Evolutionary conservation across 805 yeast genomes (phyloP).

Genomic region (Jamesozyma spencerorum): DNA sequence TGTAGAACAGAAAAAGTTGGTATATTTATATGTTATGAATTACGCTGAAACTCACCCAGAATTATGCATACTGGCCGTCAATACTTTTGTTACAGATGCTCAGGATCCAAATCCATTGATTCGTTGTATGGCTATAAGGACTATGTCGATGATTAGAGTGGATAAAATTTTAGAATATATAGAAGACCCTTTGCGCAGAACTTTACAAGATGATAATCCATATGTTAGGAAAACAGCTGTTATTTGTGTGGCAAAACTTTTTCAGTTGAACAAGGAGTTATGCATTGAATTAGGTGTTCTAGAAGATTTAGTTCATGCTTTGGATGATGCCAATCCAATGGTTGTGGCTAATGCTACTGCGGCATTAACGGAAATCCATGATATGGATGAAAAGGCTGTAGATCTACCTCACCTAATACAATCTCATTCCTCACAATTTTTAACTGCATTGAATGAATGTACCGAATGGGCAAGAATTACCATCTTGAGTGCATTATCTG

Average conservation of each 20-base stretch:
- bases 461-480: constrained; percentile 98
- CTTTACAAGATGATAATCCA: constrained; percentile 87
- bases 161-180: constrained; percentile 92
- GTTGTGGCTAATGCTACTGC: constrained; percentile 92
- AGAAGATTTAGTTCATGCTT: constrained; percentile 51
- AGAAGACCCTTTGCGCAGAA: constrained; percentile 79
- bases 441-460: constrained; percentile 87
- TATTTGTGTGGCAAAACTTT: constrained; percentile 90
- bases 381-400: constrained; percentile 46
- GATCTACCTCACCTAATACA: constrained; percentile 33
- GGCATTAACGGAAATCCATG: constrained; percentile 75
- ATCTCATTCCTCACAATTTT: constrained; percentile 46
- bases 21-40: constrained; percentile 89
- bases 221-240: constrained; percentile 97
- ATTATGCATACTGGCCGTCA: constrained; percentile 88
- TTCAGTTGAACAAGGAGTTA: constrained; percentile 70
- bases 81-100: constrained; percentile 89
- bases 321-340: constrained; percentile 90
- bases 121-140: constrained; percentile 90
- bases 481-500: constrained; percentile 71
- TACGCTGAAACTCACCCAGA: constrained; percentile 96
- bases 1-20: constrained; percentile 91
- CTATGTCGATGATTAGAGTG: constrained; percentile 97
- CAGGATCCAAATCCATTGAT: constrained; percentile 96
- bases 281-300: constrained; percentile 85